Conservation (phyloP, 2,329 filamentous ascomycete species). For the Arthrobotrys pseudoclavata region DNA sequence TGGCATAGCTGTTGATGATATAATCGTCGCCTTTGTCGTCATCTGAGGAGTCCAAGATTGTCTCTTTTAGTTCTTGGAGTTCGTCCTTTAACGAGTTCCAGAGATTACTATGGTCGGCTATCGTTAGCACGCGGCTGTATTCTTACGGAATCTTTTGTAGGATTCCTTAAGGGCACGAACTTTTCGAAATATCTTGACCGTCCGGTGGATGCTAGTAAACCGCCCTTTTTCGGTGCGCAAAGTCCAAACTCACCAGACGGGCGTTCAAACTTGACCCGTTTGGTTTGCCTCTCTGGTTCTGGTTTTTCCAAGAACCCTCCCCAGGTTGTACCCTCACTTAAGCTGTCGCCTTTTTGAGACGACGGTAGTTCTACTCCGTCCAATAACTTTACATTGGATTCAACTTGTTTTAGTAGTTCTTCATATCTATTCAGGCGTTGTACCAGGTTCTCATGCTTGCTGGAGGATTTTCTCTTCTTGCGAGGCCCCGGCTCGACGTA, state of each 20-base stretch:
- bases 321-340: not conserved
- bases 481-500: conserved; percentile 71
- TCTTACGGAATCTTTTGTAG: not conserved
- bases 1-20: not conserved
- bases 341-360: not conserved
- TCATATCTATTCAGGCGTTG: conserved; percentile 54
- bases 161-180: conserved; percentile 13
- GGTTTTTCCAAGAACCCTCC: not conserved
- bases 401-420: conserved; percentile 51
- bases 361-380: conserved; percentile 31
- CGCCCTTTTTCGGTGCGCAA: conserved; percentile 40
- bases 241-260: conserved; percentile 23
- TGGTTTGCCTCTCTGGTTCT: conserved; percentile 25
- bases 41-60: conserved; percentile 38
- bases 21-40: conserved; percentile 51
- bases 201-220: conserved; percentile 30
- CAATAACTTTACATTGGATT: conserved; percentile 46
- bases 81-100: conserved; percentile 56
- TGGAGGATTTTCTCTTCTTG: conserved; percentile 55
- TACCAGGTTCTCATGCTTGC: conserved; percentile 54
- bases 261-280: conserved; percentile 30
- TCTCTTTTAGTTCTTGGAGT: conserved; percentile 57
- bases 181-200: conserved; percentile 55
- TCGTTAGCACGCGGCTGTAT: not conserved
- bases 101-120: conserved; percentile 32